Conservation (phyloP, 306 rosid genomes). For the Quillaja saponaria region DNA sequence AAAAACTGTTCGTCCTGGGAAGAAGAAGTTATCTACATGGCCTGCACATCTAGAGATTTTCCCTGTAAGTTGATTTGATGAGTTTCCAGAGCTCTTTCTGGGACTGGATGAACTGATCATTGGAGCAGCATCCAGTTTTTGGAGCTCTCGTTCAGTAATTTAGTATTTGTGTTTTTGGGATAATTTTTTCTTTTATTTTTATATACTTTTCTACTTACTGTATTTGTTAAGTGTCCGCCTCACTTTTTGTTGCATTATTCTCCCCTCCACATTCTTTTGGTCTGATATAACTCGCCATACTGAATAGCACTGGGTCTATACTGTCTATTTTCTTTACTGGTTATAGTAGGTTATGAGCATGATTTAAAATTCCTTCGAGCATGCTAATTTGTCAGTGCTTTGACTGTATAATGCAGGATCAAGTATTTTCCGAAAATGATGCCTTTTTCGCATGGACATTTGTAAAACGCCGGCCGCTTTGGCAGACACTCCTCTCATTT, state of each 20-base stretch:
- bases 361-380: conserved; percentile 9
- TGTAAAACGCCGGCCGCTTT: conserved; percentile 83
- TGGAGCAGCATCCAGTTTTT: not conserved
- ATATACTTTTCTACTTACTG: conserved; percentile 24
- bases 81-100: not conserved
- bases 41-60: conserved; percentile 96
- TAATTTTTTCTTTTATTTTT: conserved; percentile 16
- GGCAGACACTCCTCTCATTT: conserved; percentile 98
- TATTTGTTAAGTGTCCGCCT: not conserved
- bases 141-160: not conserved
- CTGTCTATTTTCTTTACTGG: not conserved
- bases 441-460: conserved; percentile 98
- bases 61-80: conserved; percentile 45
- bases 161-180: not conserved
- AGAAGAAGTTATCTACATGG: conserved; percentile 94
- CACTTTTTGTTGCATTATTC: not conserved
- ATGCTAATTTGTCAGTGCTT: conserved; percentile 35
- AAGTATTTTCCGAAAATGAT: conserved; percentile 84
- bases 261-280: not conserved
- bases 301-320: not conserved
- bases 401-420: conserved; percentile 69
- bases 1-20: conserved; percentile 96
- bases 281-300: not conserved
- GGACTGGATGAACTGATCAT: conserved; percentile 23
- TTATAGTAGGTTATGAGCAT: conserved; percentile 1